These are phyloP conservation scores for Podila minutissima DNA, from an alignment of 192 early-diverging fungal species.

Conservation along the genomic window DNA sequence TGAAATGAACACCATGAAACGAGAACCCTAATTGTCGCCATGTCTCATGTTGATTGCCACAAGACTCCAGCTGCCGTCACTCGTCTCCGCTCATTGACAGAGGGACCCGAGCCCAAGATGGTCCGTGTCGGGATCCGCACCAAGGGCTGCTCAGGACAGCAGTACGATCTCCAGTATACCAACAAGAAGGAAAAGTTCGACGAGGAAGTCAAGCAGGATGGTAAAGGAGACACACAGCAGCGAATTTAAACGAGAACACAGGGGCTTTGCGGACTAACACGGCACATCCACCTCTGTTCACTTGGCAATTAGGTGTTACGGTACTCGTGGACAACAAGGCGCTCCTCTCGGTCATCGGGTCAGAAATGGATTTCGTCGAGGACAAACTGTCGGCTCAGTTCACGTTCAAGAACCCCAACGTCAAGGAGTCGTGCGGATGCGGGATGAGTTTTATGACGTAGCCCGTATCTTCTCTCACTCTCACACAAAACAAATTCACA, in stretches of 20 bases:
- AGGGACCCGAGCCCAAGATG: slow-evolving; percentile 70
- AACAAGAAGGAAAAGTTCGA: slow-evolving; percentile 84
- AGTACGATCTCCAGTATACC: slow-evolving; percentile 87
- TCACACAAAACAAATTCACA: not conserved
- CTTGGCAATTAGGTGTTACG: slow-evolving; percentile 75
- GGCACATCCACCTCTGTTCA: not conserved
- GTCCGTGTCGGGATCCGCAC: slow-evolving; percentile 92
- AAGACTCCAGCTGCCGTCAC: slow-evolving; percentile 85
- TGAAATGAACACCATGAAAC: too few species aligned
- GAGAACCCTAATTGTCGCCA: too few species aligned
- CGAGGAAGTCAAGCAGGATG: slow-evolving; percentile 95
- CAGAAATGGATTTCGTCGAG: slow-evolving; percentile 98
- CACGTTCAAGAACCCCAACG: slow-evolving; percentile 98
- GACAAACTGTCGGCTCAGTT: slow-evolving; percentile 91
- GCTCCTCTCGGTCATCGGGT: slow-evolving; percentile 92
- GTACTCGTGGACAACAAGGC: slow-evolving; percentile 98
- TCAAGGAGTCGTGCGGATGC: slow-evolving; percentile 96
- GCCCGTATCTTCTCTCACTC: not conserved
- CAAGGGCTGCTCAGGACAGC: slow-evolving; percentile 95
- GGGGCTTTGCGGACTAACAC: not conserved
- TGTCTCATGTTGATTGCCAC: too few species aligned
- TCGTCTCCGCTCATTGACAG: slow-evolving; percentile 70
- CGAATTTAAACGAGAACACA: not conserved
- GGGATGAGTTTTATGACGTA: slow-evolving; percentile 88
- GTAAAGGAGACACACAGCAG: slow-evolving; percentile 50